Percentiles rank a stretch among this genome's conserved stretches.
Conservation (phyloP, 208 protist species). For the Entamoeba moshkovskii region DNA sequence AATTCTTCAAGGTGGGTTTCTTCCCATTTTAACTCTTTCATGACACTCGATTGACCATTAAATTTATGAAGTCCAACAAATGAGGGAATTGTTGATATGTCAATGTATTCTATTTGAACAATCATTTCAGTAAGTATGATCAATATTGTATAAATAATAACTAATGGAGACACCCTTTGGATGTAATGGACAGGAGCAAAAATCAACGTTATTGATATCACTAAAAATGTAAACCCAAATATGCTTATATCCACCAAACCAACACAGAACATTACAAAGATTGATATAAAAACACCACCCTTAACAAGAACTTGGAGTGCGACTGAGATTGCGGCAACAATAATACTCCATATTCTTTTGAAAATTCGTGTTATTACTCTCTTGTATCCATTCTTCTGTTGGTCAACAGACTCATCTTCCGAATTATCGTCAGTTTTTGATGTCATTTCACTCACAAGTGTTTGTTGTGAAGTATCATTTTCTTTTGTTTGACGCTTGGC, state of each 20-base stretch:
- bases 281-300: neutral
- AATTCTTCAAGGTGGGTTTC: neutral
- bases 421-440: too few species aligned
- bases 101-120: neutral
- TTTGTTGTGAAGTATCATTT: too few species aligned
- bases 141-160: neutral
- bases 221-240: neutral
- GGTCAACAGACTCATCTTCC: too few species aligned
- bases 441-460: too few species aligned
- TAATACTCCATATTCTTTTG: neutral
- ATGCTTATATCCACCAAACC: neutral
- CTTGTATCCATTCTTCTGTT: too few species aligned
- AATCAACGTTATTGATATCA: neutral
- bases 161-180: neutral
- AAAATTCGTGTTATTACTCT: neutral
- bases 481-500: too few species aligned
- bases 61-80: neutral
- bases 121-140: neutral
- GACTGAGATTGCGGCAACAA: neutral
- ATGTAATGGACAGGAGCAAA: neutral
- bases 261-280: neutral
- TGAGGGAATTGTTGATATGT: neutral
- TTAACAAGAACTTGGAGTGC: neutral
- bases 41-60: neutral
- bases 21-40: neutral